A percentile compares a stretch with the other conserved stretches of the same genome.
These are phyloP conservation scores for Candida pini DNA, from an alignment of 805 yeast genomes.

Conservation along the genomic window DNA sequence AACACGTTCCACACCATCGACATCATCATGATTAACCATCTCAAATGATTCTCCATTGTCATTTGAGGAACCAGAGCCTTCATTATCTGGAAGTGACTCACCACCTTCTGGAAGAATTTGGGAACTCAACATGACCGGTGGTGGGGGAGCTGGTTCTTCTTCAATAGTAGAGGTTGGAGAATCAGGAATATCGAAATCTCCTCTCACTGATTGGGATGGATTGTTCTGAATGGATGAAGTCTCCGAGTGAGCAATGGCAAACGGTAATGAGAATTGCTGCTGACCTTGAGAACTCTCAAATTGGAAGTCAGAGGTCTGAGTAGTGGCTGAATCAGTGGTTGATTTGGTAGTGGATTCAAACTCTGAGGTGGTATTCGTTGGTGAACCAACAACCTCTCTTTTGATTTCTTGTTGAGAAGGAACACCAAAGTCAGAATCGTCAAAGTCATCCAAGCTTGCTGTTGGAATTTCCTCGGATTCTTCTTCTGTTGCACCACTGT, in stretches of 20 bases:
- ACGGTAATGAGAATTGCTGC: conserved; percentile 30
- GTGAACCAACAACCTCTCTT: conserved; percentile 14
- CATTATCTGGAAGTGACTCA: conserved; percentile 11
- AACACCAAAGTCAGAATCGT: conserved; percentile 19
- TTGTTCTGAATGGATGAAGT: conserved; percentile 91
- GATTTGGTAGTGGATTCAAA: conserved; percentile 16
- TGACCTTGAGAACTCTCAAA: conserved; percentile 16
- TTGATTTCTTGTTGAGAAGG: conserved; percentile 12
- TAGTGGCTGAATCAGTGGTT: conserved; percentile 37
- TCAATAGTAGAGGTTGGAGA: conserved; percentile 31
- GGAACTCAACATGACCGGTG: conserved; percentile 22
- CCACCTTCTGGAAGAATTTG: conserved; percentile 26
- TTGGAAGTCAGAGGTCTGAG: conserved; percentile 42
- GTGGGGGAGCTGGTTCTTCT: conserved; percentile 26
- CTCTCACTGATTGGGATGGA: conserved; percentile 86
- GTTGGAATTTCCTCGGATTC: conserved; percentile 27
- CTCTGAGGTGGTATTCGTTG: conserved; percentile 17
- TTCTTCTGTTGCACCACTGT: not conserved
- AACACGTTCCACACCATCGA: conserved; percentile 7
- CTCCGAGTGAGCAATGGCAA: conserved; percentile 67
- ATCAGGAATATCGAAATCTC: conserved; percentile 48
- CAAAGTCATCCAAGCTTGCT: conserved; percentile 27
- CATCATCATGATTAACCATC: conserved; percentile 45
- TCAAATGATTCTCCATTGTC: conserved; percentile 45
- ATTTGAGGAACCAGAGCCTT: conserved; percentile 10